Percentiles rank a stretch among this genome's conserved stretches.
phyloP scores from a whole-genome alignment of 805 yeast species.

The Wickerhamiella galacta region DNA sequence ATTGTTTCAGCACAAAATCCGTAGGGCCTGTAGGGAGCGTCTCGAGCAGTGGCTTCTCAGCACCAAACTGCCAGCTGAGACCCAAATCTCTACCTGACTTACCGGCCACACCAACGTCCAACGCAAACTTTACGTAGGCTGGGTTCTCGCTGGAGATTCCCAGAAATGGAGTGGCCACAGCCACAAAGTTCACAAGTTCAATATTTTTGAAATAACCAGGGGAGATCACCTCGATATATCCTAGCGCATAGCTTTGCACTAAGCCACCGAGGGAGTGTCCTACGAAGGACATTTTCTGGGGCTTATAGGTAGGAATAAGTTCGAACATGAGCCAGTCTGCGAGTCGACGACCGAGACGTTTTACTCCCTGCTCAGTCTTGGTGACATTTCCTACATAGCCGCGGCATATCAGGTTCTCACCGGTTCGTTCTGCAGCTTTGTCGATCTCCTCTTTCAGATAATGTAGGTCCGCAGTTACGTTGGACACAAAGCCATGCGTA shows the following conservation, averaged over 20 bases:
- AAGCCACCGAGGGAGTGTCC: slow-evolving; percentile 93
- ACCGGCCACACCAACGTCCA: slow-evolving; percentile 83
- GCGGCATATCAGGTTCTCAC: slow-evolving; percentile 58
- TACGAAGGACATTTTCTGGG: slow-evolving; percentile 60
- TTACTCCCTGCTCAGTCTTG: slow-evolving; percentile 76
- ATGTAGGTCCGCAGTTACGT: slow-evolving; percentile 77
- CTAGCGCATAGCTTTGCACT: slow-evolving; percentile 79
- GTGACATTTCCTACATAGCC: slow-evolving; percentile 77
- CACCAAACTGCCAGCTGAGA: slow-evolving; percentile 28
- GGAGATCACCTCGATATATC: slow-evolving; percentile 43
- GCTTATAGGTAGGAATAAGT: slow-evolving; percentile 28
- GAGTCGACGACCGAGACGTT: slow-evolving; percentile 63
- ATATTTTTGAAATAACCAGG: slow-evolving; percentile 54
- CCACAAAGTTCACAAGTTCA: slow-evolving; percentile 61
- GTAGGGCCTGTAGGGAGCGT: slow-evolving; percentile 65
- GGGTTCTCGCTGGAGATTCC: slow-evolving; percentile 87
- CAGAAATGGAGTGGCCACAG: slow-evolving; percentile 75
- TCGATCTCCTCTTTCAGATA: slow-evolving; percentile 72
- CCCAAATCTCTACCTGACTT: slow-evolving; percentile 84
- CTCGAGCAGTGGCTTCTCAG: slow-evolving; percentile 48
- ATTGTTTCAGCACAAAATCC: slow-evolving; percentile 40
- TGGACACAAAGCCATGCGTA: slow-evolving; percentile 88
- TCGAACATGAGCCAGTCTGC: slow-evolving; percentile 55
- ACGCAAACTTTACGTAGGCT: slow-evolving; percentile 60
- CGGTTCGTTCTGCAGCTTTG: slow-evolving; percentile 24